Conservation (phyloP, 106 monocot species). For the Gastrodia elata region DNA sequence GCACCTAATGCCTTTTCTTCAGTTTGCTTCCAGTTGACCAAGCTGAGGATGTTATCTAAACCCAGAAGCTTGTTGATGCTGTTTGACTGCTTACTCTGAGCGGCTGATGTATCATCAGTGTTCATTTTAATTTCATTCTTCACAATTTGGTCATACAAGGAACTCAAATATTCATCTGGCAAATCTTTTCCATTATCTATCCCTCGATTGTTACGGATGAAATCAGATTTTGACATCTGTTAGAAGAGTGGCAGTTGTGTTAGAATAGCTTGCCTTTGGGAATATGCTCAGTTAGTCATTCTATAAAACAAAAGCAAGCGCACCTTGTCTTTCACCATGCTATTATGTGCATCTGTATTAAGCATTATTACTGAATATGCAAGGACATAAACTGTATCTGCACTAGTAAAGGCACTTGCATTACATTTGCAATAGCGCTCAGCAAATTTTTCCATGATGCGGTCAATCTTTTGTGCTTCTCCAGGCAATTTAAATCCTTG, state of each 20-base stretch:
- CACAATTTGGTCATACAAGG: conserved; percentile 90
- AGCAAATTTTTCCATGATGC: conserved; percentile 99
- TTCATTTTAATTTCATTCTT: conserved; percentile 99
- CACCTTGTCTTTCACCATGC: conserved; percentile 99
- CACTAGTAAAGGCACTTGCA: conserved; percentile 80
- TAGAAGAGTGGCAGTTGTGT: conserved; percentile 2
- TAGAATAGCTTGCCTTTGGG: background rate
- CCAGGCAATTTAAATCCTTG: conserved; percentile 92
- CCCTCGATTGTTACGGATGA: conserved; percentile 90
- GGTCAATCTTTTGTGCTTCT: conserved; percentile 98
- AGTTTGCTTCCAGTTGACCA: conserved; percentile 78
- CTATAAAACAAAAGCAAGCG: conserved; percentile 5
- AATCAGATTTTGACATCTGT: conserved; percentile 97
- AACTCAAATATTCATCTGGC: conserved; percentile 74
- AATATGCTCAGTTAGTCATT: background rate
- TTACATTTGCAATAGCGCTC: conserved; percentile 98
- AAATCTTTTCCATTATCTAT: conserved; percentile 98
- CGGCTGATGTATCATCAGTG: conserved; percentile 57
- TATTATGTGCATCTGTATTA: conserved; percentile 99
- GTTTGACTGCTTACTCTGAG: conserved; percentile 64
- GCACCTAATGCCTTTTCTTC: conserved; percentile 90
- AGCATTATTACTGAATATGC: conserved; percentile 99
- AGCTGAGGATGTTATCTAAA: conserved; percentile 74
- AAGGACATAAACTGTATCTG: conserved; percentile 99
- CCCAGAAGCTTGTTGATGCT: conserved; percentile 85